Base-by-base conservation (phyloP, 2,329 filamentous ascomycete species). In the Fusarium verrucosum region DNA sequence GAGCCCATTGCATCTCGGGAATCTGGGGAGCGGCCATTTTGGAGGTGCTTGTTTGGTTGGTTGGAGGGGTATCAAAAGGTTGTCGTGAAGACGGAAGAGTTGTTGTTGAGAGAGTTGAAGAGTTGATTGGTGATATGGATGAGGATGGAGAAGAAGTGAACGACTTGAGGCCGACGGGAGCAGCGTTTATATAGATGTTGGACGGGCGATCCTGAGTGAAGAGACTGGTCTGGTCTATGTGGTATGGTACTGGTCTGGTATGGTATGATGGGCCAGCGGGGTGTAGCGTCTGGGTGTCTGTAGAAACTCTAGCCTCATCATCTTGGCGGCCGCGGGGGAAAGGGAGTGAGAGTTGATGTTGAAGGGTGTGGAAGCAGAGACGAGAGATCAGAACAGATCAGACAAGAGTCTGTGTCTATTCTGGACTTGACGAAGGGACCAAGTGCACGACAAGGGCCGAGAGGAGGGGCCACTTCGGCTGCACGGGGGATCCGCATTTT, bases 1-100 rank as follows among this genome's bases (percentile, higher is more conserved):
- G 91, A 47, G 94, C 94, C 92, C 90, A 96, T 83, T 98, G 94
- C 78, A 89, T 89, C 46, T 84, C 86, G 58, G 94, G 94, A 73
- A 97, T 86, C 53, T 87, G 51, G 44, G 68, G 57, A 35, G 57
- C 55, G 46, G 74, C 65, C 75, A 77, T 75, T 57, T 49, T 70
- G 69, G 56, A 42, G 37, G 30, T n/a, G n/a, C n/a, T 59, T 54
- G 44, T 37, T 65, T 51, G 43, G 16, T 62, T 44, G 50, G 40
- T 40, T 50, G 49, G 44, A 52, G 58, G 62, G 41, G 58, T 67
- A 60, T 71, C 57, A 44, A 69, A 70, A 58, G 51, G 58, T 57
- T 55, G 62, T 70, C 63, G 58, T 62, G 51, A 65, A 66, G 60
- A 70, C 58, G 52, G 50, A 47, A 61, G 54, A 57, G 28, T 25